phyloP scores from a whole-genome alignment of 176 grass and related monocot genomes.

The Oryza rufipogon region DNA sequence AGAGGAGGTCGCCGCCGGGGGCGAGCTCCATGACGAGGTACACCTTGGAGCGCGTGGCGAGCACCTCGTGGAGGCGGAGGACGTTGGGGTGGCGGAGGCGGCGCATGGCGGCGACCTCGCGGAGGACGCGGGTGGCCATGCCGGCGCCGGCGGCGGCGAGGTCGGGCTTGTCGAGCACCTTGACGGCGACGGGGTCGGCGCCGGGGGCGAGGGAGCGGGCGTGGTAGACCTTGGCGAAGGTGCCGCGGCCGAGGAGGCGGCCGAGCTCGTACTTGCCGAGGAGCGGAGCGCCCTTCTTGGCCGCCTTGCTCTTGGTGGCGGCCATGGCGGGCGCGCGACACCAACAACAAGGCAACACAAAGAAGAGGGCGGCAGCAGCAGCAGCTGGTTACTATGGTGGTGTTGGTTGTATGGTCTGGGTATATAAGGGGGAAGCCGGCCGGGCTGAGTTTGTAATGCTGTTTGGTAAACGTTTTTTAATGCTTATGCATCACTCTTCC shows the following conservation, averaged over 20 bases:
- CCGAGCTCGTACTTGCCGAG: conserved; percentile 93
- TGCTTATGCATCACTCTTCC: not conserved
- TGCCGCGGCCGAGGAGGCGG: conserved; percentile 76
- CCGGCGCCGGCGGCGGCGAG: conserved; percentile 25
- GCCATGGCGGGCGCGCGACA: conserved; percentile 31
- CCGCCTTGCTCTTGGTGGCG: conserved; percentile 36
- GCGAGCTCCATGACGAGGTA: conserved; percentile 96
- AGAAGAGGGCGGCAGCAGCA: not conserved
- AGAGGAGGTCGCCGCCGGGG: conserved; percentile 72
- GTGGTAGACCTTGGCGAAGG: conserved; percentile 94
- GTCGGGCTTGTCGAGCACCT: conserved; percentile 80
- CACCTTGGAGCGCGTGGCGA: conserved; percentile 79
- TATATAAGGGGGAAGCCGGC: conserved; percentile 24
- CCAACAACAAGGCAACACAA: not conserved
- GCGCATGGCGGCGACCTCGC: conserved; percentile 84
- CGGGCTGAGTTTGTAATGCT: not conserved
- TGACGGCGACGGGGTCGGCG: conserved; percentile 63
- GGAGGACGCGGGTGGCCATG: conserved; percentile 61
- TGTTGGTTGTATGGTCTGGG: not conserved
- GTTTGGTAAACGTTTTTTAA: not conserved
- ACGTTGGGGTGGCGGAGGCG: conserved; percentile 87
- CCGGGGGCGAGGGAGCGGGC: conserved; percentile 57
- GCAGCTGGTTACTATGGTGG: not conserved
- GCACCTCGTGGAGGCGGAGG: conserved; percentile 81
- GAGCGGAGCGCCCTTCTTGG: conserved; percentile 49